Evolutionary conservation across 441 rosid species (phyloP), one percentile per base, ranked within the genome.

Genomic region (Erysimum cheiri): DNA sequence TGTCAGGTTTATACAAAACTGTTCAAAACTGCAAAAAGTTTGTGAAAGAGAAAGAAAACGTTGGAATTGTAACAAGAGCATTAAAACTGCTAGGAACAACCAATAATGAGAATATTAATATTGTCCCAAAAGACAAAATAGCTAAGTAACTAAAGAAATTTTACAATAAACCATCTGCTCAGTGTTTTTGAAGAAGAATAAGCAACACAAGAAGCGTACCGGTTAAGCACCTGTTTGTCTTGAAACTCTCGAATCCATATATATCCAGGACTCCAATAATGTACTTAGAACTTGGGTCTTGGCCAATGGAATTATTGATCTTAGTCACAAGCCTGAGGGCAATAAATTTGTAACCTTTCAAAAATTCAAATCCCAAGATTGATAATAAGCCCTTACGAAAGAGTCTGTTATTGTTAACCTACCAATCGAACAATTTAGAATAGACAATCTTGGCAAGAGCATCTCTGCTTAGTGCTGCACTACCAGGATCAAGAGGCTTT

Each of bases 221-320:
- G 61, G 91, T 80, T 84, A 88, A 88, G 96, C 97, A 94, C 99
- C 97, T 90, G 97, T 92, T 94, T 86, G 97, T 91, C 92, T 94
- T 88, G 86, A 94, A 95, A 92, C 90, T 86, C 86, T 87, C 96
- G 56, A 89, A 89, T 79, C 95, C 96, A 76, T 89, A 87, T 39
- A 89, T 84, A 84, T 84, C 88, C 74, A 92, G 91, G 71, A 95
- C 93, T 67, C 99, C 99, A 60, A 95, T 92, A 64, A 92, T 81
- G 74, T 56, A 76, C 76, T 87, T 89, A 47, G 98, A 95, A 63
- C 83, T 71, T 63, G 88, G 82, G 76, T 95, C 99, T 86, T 95
- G 99, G 74, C 98, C 90, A 57, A 95, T 95, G 57, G 97, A 78
- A 79, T 62, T 80, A 69, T 95, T 95, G 68, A 95, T 90, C 81